These are phyloP conservation scores for Raddia distichophylla DNA, from an alignment of 176 grass and related monocot species.

Conservation along the genomic window DNA sequence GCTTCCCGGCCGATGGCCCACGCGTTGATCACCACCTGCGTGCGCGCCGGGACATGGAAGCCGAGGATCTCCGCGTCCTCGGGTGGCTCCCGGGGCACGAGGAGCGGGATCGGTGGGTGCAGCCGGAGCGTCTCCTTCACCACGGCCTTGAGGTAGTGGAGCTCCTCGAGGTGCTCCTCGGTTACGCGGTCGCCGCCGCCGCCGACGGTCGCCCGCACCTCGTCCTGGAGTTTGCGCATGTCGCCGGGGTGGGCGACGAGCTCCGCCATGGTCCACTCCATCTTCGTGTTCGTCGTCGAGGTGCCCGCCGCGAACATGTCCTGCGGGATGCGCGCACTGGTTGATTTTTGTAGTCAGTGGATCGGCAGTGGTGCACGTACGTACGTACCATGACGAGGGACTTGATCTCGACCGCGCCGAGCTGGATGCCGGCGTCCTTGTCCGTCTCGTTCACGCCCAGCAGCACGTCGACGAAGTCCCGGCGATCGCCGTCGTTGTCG, in stretches of 20 bases:
- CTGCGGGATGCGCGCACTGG: neutral
- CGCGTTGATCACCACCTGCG: conserved; percentile 27
- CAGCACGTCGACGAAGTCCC: conserved; percentile 40
- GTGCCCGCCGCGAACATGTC: conserved; percentile 37
- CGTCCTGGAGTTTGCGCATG: conserved; percentile 40
- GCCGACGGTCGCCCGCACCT: conserved; percentile 22
- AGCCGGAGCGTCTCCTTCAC: conserved; percentile 37
- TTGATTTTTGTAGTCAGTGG: neutral
- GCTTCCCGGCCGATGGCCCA: conserved; percentile 40
- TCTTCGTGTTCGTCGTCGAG: neutral
- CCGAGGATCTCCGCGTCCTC: conserved; percentile 26
- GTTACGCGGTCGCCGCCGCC: neutral
- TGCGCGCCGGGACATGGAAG: conserved; percentile 8
- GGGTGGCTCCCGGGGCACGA: conserved; percentile 36
- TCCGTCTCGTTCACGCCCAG: neutral
- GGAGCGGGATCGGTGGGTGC: conserved; percentile 32
- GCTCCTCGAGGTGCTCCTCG: conserved; percentile 13
- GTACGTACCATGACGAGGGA: conserved; percentile 34
- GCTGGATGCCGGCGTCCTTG: neutral
- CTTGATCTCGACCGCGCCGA: conserved; percentile 31
- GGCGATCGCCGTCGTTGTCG: neutral
- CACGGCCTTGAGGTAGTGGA: conserved; percentile 33
- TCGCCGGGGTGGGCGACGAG: conserved; percentile 12
- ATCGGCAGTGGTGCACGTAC: neutral
- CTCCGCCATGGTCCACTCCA: conserved; percentile 43